Evolutionary conservation across 495 filamentous ascomycete genomes (phyloP).

Genomic region (Venustampulla echinocandica): DNA sequence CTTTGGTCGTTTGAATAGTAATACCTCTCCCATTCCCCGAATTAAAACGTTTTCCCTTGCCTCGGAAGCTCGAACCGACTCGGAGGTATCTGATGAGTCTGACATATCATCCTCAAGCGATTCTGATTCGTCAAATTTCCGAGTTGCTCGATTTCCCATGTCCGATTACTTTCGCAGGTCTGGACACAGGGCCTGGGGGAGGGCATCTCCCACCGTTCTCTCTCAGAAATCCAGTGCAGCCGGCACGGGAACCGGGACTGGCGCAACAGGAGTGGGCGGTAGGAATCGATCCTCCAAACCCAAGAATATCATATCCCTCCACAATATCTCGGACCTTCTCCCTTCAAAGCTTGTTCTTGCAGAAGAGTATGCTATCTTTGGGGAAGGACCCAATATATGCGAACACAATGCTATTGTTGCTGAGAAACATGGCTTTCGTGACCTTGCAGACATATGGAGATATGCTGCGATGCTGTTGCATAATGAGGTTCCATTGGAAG

Average conservation of each 20-base stretch:
- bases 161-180: slow-evolving; percentile 18
- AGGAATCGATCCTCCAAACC: slow-evolving; percentile 34
- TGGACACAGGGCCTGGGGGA: slow-evolving; percentile 9
- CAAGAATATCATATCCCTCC: slow-evolving; percentile 56
- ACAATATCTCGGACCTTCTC: slow-evolving; percentile 56
- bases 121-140: slow-evolving; percentile 42
- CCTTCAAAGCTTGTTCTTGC: slow-evolving; percentile 73
- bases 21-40: slow-evolving; percentile 38
- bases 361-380: slow-evolving; percentile 72
- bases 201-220: slow-evolving; percentile 17
- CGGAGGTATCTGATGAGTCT: slow-evolving; percentile 52
- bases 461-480: slow-evolving; percentile 69
- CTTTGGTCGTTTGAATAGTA: slow-evolving; percentile 66
- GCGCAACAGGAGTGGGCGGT: slow-evolving; percentile 42
- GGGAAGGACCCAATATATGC: slow-evolving; percentile 69
- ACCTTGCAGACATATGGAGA: slow-evolving; percentile 78
- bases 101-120: slow-evolving; percentile 62
- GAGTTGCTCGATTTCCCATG: slow-evolving; percentile 14
- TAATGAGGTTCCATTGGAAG: slow-evolving; percentile 61
- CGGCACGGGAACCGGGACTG: slow-evolving; percentile 36
- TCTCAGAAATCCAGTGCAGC: slow-evolving; percentile 42
- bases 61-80: slow-evolving; percentile 38
- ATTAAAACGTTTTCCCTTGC: slow-evolving; percentile 32
- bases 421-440: slow-evolving; percentile 58
- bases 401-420: slow-evolving; percentile 74